Conservation (phyloP, 768 basidiomycete genomes). For the Pisolithus tinctorius region DNA sequence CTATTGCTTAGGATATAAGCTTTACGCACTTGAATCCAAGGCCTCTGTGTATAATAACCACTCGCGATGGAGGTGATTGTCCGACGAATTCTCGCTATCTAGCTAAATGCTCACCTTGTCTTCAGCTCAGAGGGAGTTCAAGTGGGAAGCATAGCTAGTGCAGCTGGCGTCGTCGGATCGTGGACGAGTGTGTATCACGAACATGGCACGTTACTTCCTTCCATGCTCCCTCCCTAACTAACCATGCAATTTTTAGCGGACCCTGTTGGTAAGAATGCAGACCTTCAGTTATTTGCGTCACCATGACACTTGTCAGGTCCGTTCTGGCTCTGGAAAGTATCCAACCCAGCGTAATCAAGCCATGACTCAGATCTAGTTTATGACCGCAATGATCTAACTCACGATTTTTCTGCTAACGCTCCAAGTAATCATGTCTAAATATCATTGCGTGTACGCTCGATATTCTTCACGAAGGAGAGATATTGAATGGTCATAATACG, state of each 20-base stretch:
- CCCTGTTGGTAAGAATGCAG: slow-evolving; percentile 47
- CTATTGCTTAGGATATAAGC: not conserved
- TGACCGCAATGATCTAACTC: not conserved
- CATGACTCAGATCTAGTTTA: not conserved
- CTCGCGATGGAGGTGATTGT: slow-evolving; percentile 51
- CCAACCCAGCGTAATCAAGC: not conserved
- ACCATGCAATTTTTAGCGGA: slow-evolving; percentile 37
- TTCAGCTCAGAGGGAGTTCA: slow-evolving; percentile 62
- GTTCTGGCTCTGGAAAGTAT: slow-evolving; percentile 64
- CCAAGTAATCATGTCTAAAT: too few species aligned
- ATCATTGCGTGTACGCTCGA: too few species aligned
- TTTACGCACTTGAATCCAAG: slow-evolving; percentile 26
- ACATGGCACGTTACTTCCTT: slow-evolving; percentile 31
- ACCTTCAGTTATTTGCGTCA: not conserved
- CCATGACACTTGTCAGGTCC: slow-evolving; percentile 39
- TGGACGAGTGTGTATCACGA: slow-evolving; percentile 64
- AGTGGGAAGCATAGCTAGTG: slow-evolving; percentile 58
- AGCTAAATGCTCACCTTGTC: not conserved
- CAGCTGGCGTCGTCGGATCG: slow-evolving; percentile 57
- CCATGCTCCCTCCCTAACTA: not conserved
- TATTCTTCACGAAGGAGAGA: too few species aligned
- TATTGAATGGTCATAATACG: too few species aligned
- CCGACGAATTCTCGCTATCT: too few species aligned
- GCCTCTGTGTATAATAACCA: slow-evolving; percentile 45
- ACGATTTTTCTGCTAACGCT: too few species aligned